Conservation (phyloP, 2,329 filamentous ascomycete genomes). For the Fusarium sulawesiense region DNA sequence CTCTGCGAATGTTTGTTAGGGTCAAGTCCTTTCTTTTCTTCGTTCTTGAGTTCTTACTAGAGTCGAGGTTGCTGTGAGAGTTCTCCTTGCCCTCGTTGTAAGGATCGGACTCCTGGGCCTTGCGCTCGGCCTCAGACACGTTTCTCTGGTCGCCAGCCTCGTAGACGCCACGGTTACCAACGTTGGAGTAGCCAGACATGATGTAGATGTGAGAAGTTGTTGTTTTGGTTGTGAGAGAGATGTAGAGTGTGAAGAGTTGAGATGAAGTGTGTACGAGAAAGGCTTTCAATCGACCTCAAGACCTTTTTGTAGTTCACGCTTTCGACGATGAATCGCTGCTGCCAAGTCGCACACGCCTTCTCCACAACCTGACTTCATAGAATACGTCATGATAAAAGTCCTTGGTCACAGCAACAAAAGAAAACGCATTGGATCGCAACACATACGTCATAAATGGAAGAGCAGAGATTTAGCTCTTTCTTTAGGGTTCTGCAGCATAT, state of each 20-base stretch:
- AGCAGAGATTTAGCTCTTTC: constrained; percentile 16
- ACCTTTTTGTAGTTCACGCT: constrained; percentile 38
- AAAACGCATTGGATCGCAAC: constrained; percentile 21
- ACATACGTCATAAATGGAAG: constrained; percentile 38
- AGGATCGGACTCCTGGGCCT: constrained; percentile 69
- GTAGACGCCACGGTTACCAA: constrained; percentile 75
- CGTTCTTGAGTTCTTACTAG: constrained; percentile 66
- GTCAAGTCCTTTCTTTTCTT: constrained; percentile 55
- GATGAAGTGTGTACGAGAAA: constrained; percentile 4
- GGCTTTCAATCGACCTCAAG: background rate
- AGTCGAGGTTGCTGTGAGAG: constrained; percentile 75
- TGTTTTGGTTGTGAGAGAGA: background rate
- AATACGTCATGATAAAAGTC: constrained; percentile 45
- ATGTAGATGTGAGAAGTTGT: constrained; percentile 14
- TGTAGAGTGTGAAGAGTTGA: constrained; percentile 3
- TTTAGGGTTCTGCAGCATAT: constrained; percentile 16
- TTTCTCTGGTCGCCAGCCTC: constrained; percentile 83
- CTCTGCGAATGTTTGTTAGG: constrained; percentile 57
- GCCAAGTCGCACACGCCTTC: constrained; percentile 17
- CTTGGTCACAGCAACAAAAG: constrained; percentile 23
- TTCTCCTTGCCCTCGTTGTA: constrained; percentile 79
- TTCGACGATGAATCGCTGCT: constrained; percentile 31
- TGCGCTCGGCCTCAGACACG: constrained; percentile 62
- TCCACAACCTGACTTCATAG: constrained; percentile 48
- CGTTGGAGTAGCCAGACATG: constrained; percentile 66